These are phyloP conservation scores for Acanthochlamys bracteata DNA, from an alignment of 106 monocot species.

Conservation along the genomic window DNA sequence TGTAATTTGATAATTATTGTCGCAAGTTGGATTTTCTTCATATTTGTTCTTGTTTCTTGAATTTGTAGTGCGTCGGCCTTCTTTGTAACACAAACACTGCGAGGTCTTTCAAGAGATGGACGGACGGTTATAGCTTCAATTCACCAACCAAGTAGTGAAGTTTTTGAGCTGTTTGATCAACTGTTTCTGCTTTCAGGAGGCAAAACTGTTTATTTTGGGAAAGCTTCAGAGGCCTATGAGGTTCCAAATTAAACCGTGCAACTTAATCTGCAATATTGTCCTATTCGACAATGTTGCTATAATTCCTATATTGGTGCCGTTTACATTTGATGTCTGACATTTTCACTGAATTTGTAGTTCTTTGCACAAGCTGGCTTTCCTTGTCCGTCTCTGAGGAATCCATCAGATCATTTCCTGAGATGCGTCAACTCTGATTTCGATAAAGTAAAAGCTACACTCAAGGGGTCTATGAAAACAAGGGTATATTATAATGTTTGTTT, in stretches of 20 bases:
- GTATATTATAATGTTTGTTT: constrained; percentile 17
- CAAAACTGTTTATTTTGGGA: constrained; percentile 86
- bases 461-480: constrained; percentile 54
- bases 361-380: constrained; percentile 79
- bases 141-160: constrained; percentile 97
- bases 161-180: constrained; percentile 86
- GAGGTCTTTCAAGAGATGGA: constrained; percentile 75
- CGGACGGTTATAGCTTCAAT: constrained; percentile 87
- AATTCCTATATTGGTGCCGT: not conserved
- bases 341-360: constrained; percentile 37
- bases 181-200: constrained; percentile 85
- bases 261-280: not conserved
- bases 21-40: not conserved
- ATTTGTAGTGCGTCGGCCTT: constrained; percentile 84
- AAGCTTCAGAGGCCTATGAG: constrained; percentile 64
- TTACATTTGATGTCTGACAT: not conserved
- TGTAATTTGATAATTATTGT: no score
- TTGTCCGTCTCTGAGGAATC: constrained; percentile 74
- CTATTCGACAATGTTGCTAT: not conserved
- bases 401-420: constrained; percentile 65
- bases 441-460: constrained; percentile 65
- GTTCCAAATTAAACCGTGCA: constrained; percentile 11
- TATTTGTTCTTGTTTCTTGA: not conserved
- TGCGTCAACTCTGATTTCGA: constrained; percentile 69
- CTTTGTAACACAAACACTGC: constrained; percentile 86